Evolutionary conservation across 495 filamentous ascomycete genomes (phyloP).

Genomic region (Penicillium steckii): DNA sequence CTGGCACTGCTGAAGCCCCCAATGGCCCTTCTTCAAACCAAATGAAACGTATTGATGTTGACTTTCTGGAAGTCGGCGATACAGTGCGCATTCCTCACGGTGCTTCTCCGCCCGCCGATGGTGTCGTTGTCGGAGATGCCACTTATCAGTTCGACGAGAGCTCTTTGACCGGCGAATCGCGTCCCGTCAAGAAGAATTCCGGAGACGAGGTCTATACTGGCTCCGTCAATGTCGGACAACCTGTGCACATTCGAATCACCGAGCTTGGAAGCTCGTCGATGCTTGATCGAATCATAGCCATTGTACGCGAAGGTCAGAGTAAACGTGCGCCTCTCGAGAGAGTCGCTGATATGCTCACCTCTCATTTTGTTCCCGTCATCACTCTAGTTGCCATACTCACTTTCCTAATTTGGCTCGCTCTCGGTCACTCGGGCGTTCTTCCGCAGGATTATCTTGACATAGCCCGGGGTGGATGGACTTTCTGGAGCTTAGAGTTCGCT

Average conservation of each 20-base stretch:
- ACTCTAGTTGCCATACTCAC: slow-evolving; percentile 78
- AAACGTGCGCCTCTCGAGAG: slow-evolving; percentile 83
- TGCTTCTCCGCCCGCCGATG: slow-evolving; percentile 83
- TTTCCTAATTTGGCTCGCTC: slow-evolving; percentile 77
- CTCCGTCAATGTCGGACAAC: slow-evolving; percentile 76
- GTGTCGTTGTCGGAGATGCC: slow-evolving; percentile 58
- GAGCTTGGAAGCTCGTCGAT: slow-evolving; percentile 75
- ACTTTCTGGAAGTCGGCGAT: slow-evolving; percentile 82
- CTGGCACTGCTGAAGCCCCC: not conserved
- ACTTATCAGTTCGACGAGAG: slow-evolving; percentile 81
- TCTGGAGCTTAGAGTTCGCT: slow-evolving; percentile 87
- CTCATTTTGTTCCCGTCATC: slow-evolving; percentile 86
- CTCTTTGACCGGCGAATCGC: slow-evolving; percentile 86
- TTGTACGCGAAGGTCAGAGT: slow-evolving; percentile 89
- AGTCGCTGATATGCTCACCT: slow-evolving; percentile 78
- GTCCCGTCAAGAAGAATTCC: slow-evolving; percentile 63
- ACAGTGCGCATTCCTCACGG: slow-evolving; percentile 74
- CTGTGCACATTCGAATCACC: slow-evolving; percentile 68
- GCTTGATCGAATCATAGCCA: slow-evolving; percentile 87
- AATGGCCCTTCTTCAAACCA: slow-evolving; percentile 14
- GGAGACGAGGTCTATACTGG: slow-evolving; percentile 81
- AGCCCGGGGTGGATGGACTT: slow-evolving; percentile 73
- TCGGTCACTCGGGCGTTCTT: slow-evolving; percentile 69
- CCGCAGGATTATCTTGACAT: slow-evolving; percentile 64
- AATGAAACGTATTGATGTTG: slow-evolving; percentile 55